Evolutionary conservation across 2,329 filamentous ascomycete species (phyloP), one percentile per base, ranked within the genome.

Genomic region (Colletotrichum navitas): DNA sequence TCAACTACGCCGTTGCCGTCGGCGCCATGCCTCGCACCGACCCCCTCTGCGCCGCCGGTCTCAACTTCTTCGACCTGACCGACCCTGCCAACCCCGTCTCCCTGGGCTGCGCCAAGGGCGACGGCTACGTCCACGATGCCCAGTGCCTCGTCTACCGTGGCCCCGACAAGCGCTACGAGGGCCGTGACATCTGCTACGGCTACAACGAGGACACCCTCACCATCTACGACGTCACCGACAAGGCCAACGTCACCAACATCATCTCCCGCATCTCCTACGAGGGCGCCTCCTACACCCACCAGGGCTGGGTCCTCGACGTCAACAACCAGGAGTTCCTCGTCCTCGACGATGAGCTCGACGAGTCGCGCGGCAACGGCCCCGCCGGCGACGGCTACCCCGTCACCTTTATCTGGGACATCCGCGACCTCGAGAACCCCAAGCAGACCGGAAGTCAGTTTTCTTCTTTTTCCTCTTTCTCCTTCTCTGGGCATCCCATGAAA

Each of bases 91-190:
- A 88, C 39, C 88, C 88, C 0, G 84, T 79, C 29, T 84, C 81
- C 26, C 83, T 87, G 14, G 88, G 88, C 12, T 90, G 88, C 71
- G 86, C 85, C 11, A 81, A 81, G 16, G 78, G 82, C 1, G 88
- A 90, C 66, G 88, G 88, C 1, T 90, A 90, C 63, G 88, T 90
- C 2, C 88, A 90, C 75, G 88, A 90, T 71, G 88, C 88, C 0
- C 87, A 90, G 76, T 90, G 88, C 72, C 78, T 90, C 34, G 83
- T 86, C 39, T 89, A 89, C 76, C 83, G 81, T 10, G 87, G 87
- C 0, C 86, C 87, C 0, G 84, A 88, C 71, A 78, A 77, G 32
- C 75, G 81, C 32, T 89, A 85, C 76, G 77, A 79, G 4, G 85
- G 84, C 32, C 81, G 79, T 2, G 85, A 89, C 65, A 87, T 89